phyloP scores from a whole-genome alignment of 441 rosid species.

The Arabidopsis hybrid region DNA sequence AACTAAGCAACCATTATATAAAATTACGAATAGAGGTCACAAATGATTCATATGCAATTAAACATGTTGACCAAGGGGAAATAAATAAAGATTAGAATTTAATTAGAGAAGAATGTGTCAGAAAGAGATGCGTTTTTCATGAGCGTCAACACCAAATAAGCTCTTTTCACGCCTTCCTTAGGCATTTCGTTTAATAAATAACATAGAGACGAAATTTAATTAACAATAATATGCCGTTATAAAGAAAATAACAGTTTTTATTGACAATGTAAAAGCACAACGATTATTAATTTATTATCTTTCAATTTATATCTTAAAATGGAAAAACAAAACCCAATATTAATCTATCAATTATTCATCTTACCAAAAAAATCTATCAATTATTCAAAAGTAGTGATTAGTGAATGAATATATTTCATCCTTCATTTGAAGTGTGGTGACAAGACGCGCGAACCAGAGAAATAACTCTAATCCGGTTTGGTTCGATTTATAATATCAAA shows the following conservation, averaged over 20 bases:
- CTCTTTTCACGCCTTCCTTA: slow-evolving; percentile 36
- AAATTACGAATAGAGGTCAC: background rate
- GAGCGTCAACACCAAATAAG: slow-evolving; percentile 19
- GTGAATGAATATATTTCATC: too few species aligned
- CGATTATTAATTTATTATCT: background rate
- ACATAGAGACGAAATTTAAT: background rate
- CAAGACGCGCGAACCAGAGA: too few species aligned
- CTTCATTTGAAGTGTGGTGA: too few species aligned
- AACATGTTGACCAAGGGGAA: slow-evolving; percentile 28
- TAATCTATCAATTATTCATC: too few species aligned
- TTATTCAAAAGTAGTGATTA: too few species aligned
- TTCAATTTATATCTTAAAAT: too few species aligned
- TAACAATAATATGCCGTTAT: background rate
- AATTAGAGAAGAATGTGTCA: slow-evolving; percentile 33
- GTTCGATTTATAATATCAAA: background rate
- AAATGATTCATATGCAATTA: slow-evolving; percentile 1
- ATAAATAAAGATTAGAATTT: slow-evolving; percentile 6
- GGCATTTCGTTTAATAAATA: background rate
- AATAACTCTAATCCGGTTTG: slow-evolving; percentile 21
- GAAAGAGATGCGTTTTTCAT: slow-evolving; percentile 40
- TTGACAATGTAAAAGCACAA: background rate
- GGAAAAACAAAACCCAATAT: too few species aligned
- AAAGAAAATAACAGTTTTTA: background rate
- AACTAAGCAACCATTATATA: too few species aligned
- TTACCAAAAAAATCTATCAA: too few species aligned